Conservation (phyloP, 208 protist genomes). For the Vickermania ingenoplastis region DNA sequence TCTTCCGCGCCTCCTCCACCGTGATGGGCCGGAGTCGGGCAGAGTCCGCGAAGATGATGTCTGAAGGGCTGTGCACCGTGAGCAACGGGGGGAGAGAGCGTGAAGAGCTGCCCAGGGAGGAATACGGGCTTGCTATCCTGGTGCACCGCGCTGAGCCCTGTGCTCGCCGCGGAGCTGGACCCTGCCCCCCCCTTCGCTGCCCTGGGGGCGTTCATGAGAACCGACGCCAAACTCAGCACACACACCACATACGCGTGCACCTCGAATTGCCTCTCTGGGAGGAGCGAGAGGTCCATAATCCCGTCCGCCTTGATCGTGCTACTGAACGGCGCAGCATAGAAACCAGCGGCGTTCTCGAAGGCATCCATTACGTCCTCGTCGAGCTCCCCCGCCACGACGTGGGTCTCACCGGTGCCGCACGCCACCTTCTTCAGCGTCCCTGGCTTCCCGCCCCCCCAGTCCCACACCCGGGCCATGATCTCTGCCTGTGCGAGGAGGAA, state of each 20-base stretch:
- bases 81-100: conserved; percentile 43
- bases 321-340: conserved; percentile 56
- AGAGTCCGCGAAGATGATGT: conserved; percentile 50
- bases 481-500: conserved; percentile 59
- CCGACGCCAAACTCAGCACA: conserved; percentile 51
- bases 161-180: background rate
- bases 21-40: conserved; percentile 17
- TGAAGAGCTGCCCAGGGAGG: conserved; percentile 64
- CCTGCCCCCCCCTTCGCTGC: conserved; percentile 2
- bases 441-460: conserved; percentile 33
- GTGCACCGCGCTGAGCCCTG: conserved; percentile 13
- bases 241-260: conserved; percentile 51
- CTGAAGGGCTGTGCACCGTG: conserved; percentile 35
- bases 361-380: conserved; percentile 23
- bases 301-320: conserved; percentile 60
- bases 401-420: conserved; percentile 23
- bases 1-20: conserved; percentile 38
- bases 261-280: conserved; percentile 30
- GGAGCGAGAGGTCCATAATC: conserved; percentile 41
- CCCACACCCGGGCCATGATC: conserved; percentile 50
- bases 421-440: conserved; percentile 30
- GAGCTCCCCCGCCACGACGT: conserved; percentile 25
- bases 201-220: conserved; percentile 59
- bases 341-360: conserved; percentile 42
- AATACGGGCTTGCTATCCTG: conserved; percentile 63